Evolutionary conservation across 176 grass and related monocot species (phyloP), one percentile per base, ranked within the genome.

Genomic region (Dactylis glomerata): DNA sequence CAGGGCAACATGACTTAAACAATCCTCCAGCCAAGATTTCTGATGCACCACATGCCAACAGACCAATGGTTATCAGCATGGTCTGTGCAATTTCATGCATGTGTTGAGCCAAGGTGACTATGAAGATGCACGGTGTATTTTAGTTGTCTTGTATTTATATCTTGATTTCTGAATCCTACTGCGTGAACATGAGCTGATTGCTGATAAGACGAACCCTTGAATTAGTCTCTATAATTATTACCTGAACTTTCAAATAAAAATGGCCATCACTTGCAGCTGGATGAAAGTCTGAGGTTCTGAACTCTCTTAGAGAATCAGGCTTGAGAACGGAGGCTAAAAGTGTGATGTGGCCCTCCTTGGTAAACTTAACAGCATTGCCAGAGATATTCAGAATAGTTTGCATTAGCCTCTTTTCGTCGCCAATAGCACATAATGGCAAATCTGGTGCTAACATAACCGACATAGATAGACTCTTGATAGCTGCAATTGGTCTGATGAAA

Each of bases 351-450:
- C 97, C 97, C 86, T 96, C 97, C 86, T 92, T 99, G 10, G 97
- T 99, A 83, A 92, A 99, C 75, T 99, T 99, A 36, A 99, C 93
- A 58, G 97, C 97, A 72, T 99, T 99, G 12, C 97, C 92, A 64
- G 78, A 90, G 44, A 99, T 88, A 87, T 99, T 99, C 26, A 99
- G 68, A 79, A 99, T 94, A 64, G 94, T 96, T 80, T 96, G 97
- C 93, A 99, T 89, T 38, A 99, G 86, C 30, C 93, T 89, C 75
- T 99, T 96, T 87, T 96, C 93, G 5, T 99, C 97, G 3, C 97
- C 97, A 86, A 94, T 82, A 32, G 91, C 89, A 63, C 83, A 91
- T 30, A 96, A 82, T 0, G 93, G 97, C 79, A 99, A 91, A 84
- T 99, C 97, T 20, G 93, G 93, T 17, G 89, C 86, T 82, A 99